Conservation (phyloP, 768 basidiomycete genomes). For the Xerocomus potaroensis region DNA sequence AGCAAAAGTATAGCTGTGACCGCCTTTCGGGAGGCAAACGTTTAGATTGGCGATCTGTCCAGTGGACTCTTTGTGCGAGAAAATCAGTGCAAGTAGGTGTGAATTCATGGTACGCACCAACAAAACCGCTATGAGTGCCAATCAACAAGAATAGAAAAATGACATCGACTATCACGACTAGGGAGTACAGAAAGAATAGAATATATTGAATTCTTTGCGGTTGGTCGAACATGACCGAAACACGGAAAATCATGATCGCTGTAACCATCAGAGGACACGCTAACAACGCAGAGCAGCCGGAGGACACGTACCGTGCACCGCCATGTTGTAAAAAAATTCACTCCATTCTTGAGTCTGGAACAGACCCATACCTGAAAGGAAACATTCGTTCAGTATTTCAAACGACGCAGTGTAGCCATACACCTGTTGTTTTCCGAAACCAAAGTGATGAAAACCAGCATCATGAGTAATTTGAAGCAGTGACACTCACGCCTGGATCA, state of each 20-base stretch:
- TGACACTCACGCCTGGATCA: no score
- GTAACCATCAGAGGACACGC: background rate
- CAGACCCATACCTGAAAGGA: no score
- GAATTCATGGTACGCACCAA: background rate
- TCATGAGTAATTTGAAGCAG: no score
- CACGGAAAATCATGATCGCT: slow-evolving; percentile 16
- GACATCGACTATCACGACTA: background rate
- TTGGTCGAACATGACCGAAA: slow-evolving; percentile 11
- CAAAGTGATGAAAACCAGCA: no score
- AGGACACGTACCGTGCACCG: slow-evolving; percentile 9
- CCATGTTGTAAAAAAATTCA: background rate
- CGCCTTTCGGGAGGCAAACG: background rate
- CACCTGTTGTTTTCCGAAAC: no score
- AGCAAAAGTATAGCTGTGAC: background rate
- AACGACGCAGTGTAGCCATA: no score
- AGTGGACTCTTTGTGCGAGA: background rate
- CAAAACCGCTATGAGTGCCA: slow-evolving; percentile 1
- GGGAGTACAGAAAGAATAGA: slow-evolving; percentile 1
- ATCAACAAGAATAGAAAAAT: background rate
- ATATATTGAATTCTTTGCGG: background rate
- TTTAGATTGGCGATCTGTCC: background rate
- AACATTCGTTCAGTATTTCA: no score
- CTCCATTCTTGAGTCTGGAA: no score
- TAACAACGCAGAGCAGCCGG: no score
- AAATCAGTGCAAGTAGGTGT: background rate